A percentile compares a stretch with the other conserved stretches of the same genome.
Conservation (phyloP, 2,329 filamentous ascomycete species). For the Paecilomyces fulvus region DNA sequence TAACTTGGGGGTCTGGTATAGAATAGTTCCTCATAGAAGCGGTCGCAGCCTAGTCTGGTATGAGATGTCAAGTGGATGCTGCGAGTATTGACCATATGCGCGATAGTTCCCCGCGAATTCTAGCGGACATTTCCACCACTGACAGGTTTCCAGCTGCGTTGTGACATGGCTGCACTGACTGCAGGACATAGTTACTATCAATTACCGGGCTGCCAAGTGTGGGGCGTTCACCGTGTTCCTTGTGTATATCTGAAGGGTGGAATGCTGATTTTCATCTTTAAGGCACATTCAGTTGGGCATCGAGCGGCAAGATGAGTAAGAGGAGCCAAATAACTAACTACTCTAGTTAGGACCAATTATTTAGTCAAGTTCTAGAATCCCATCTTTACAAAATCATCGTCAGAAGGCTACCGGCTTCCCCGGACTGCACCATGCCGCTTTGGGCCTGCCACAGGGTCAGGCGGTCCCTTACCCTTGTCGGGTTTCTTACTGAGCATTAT, state of each 20-base stretch:
- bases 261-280: not conserved
- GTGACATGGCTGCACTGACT: not conserved
- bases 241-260: no score
- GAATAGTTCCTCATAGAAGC: not conserved
- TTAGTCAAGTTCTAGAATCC: not conserved
- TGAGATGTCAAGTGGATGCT: not conserved
- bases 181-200: not conserved
- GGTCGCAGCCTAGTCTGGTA: not conserved
- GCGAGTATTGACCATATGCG: not conserved
- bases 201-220: not conserved
- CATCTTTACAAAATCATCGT: not conserved
- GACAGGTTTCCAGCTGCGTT: not conserved
- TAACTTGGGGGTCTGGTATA: not conserved
- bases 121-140: not conserved
- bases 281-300: not conserved
- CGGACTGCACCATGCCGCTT: not conserved
- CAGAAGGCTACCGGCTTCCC: conserved; percentile 2
- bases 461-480: not conserved
- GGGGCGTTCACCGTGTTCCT: not conserved
- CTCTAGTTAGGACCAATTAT: no score
- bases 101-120: not conserved
- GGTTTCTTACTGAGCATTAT: not conserved
- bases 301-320: no score
- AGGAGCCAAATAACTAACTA: no score
- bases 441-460: not conserved